Evolutionary conservation across 78 protist genomes (phyloP).

Genomic region (Dictyostelium brefeldianum): DNA sequence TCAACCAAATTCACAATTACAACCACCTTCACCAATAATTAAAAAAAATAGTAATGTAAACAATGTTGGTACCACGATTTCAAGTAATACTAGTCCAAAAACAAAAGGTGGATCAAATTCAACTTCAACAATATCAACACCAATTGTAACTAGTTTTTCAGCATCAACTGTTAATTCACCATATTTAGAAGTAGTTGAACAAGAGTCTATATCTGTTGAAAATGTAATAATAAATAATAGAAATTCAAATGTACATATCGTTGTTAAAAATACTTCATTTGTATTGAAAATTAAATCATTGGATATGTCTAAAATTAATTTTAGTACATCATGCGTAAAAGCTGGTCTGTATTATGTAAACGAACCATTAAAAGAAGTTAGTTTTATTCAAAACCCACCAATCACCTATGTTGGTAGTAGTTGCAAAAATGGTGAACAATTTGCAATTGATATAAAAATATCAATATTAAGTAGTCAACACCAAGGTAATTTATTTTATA

Average conservation of each 20-base stretch:
- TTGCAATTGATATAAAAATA: conserved; percentile 48
- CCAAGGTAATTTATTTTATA: conserved; percentile 68
- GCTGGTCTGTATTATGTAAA: conserved; percentile 53
- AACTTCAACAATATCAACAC: background rate
- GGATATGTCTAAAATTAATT: conserved; percentile 29
- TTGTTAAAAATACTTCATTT: conserved; percentile 70
- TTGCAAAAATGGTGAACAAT: conserved; percentile 30
- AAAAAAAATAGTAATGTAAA: background rate
- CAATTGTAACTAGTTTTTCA: background rate
- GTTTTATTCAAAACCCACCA: conserved; percentile 66
- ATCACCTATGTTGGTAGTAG: conserved; percentile 53
- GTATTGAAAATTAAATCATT: conserved; percentile 27
- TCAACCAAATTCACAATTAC: conserved; percentile 35
- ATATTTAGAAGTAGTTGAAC: conserved; percentile 43
- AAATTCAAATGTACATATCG: conserved; percentile 62
- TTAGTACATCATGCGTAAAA: conserved; percentile 12
- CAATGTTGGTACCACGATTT: no score
- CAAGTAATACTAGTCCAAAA: background rate
- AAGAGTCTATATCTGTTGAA: conserved; percentile 56
- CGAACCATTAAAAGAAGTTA: conserved; percentile 73
- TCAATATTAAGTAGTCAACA: conserved; percentile 66
- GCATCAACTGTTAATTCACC: conserved; percentile 22
- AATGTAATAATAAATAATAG: conserved; percentile 56
- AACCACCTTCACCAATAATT: conserved; percentile 39
- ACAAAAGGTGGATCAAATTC: background rate